These are phyloP conservation scores for Candida ficus DNA, from an alignment of 805 yeast species.

Conservation along the genomic window DNA sequence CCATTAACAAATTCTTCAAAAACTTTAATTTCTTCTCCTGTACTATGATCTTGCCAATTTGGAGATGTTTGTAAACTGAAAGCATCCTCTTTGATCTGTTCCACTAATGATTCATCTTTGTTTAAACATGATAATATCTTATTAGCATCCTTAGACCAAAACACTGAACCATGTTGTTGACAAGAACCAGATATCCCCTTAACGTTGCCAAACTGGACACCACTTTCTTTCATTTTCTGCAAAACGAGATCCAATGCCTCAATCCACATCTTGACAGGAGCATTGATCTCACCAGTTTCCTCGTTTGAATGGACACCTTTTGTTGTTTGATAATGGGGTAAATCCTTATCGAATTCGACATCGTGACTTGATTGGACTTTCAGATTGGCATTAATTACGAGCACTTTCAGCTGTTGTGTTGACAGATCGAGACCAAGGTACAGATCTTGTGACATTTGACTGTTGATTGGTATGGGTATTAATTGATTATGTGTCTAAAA, in stretches of 20 bases:
- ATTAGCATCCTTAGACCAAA: constrained; percentile 55
- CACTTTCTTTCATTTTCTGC: constrained; percentile 39
- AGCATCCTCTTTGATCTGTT: constrained; percentile 44
- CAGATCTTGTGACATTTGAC: constrained; percentile 11
- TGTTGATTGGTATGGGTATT: too few relatives aligned
- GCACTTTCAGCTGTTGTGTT: constrained; percentile 81
- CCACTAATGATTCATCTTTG: constrained; percentile 31
- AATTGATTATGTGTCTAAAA: too few relatives aligned
- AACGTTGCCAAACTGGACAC: constrained; percentile 56
- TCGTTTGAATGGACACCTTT: constrained; percentile 67
- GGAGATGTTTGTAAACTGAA: constrained; percentile 68
- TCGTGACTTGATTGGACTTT: constrained; percentile 50
- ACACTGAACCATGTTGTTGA: constrained; percentile 91
- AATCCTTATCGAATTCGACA: constrained; percentile 68
- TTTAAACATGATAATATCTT: constrained; percentile 34
- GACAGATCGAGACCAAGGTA: constrained; percentile 78
- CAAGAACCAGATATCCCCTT: constrained; percentile 77
- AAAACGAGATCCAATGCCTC: constrained; percentile 72
- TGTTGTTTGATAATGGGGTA: constrained; percentile 53
- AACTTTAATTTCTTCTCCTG: constrained; percentile 57
- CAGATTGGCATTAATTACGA: constrained; percentile 53
- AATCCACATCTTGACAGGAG: constrained; percentile 89
- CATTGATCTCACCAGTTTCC: constrained; percentile 53
- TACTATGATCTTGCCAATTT: constrained; percentile 94
- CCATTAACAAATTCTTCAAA: constrained; percentile 66